phyloP scores from a whole-genome alignment of 139 green algal genomes.

The Zygnema cylindricum region DNA sequence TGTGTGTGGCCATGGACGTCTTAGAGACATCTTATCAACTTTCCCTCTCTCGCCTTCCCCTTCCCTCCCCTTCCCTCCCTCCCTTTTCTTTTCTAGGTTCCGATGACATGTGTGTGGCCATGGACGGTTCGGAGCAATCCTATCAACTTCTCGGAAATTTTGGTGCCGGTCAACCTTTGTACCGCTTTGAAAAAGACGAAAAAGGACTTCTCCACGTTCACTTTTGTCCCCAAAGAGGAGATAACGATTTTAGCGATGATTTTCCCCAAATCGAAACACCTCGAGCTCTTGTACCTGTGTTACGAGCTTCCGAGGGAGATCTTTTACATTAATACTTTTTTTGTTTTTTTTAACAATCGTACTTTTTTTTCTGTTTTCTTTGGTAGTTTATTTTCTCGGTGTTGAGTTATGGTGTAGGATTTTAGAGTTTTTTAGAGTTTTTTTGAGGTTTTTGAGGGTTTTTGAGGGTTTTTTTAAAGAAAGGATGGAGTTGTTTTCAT shows the following conservation, averaged over 20 bases:
- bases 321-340: too few species aligned
- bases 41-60: too few species aligned
- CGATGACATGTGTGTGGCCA: conserved; percentile 56
- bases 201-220: conserved; percentile 18
- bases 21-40: too few species aligned
- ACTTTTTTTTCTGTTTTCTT: too few species aligned
- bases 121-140: conserved; percentile 61
- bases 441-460: too few species aligned
- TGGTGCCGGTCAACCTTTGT: conserved; percentile 27
- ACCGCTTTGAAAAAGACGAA: conserved; percentile 10
- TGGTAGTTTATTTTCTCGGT: too few species aligned
- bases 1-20: too few species aligned
- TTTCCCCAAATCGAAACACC: conserved; percentile 4
- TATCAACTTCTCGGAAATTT: conserved; percentile 49
- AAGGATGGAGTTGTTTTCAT: too few species aligned
- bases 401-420: too few species aligned
- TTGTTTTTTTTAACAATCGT: too few species aligned
- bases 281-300: neutral
- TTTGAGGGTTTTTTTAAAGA: too few species aligned
- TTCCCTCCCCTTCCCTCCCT: neutral
- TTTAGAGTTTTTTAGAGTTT: too few species aligned
- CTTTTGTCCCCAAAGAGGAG: conserved; percentile 31
- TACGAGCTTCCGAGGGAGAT: neutral
- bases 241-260: conserved; percentile 2
- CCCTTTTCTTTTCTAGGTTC: conserved; percentile 24